Base-by-base conservation (phyloP, 352 stramenopile species). In the Pythium aristosporum region DNA sequence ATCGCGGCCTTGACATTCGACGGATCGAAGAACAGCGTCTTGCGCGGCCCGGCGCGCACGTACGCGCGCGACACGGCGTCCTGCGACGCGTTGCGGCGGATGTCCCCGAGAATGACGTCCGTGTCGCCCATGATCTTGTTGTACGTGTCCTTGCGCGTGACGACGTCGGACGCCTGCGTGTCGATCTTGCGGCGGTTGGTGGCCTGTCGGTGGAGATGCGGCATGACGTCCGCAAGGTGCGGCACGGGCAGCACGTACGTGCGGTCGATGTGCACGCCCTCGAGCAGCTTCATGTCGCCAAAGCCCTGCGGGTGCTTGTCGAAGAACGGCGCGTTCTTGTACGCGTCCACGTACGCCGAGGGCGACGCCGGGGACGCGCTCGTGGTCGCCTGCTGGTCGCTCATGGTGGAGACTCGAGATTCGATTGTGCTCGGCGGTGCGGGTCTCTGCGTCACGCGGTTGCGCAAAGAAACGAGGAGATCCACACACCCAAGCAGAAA, bases 101-200 rank as follows among this genome's bases (percentile, higher is more conserved):
- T 91, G 60, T 93, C 85, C 49, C 85, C 85, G 39, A 93, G 76
- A 48, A 93, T 93, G 28, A 93, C 85, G 64, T 93, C 85, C 28
- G 83, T 85, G 43, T 80, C 59, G 68, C 77, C 80, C 85, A 93
- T 93, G 76, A 93, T 87, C 71, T 91, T 91, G 74, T 93, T 93
- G 76, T 93, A 93, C 10, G 85, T 93, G 65, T 77, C 80, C 69
- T 89, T 89, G 49, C 80, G 80, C 63, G 85, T 74, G 4, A 85
- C 75, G 21, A 75, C 75, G 57, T 85, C 75, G 7, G 75, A 69
- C 20, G 72, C 76, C 57, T 87, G 74, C 53, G 82, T 88, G 73
- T 93, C 85, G 57, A 93, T 89, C 66, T 90, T 89, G 73, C 85
- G 85, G 44, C 76, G 73, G 75, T 93, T 93, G 54, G 69, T 71